Evolutionary conservation across 306 rosid species (phyloP).

Genomic region (Cucumis hystrix): DNA sequence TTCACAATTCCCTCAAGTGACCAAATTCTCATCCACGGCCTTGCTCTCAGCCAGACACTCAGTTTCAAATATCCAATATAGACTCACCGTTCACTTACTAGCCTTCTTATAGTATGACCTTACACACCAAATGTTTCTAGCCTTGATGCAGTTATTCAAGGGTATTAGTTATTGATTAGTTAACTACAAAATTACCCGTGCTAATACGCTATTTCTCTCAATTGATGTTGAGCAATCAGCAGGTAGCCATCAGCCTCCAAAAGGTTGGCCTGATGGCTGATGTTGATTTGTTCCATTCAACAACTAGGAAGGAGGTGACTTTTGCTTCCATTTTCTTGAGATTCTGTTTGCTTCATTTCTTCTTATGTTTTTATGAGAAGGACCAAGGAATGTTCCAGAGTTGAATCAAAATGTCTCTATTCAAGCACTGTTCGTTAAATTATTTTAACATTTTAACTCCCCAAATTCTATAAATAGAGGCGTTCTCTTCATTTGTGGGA

Average conservation of each 20-base stretch:
- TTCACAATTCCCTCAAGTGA: constrained; percentile 40
- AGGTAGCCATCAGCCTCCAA: constrained; percentile 66
- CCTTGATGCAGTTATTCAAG: constrained; percentile 11
- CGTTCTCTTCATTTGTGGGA: too few species aligned
- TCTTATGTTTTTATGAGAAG: too few species aligned
- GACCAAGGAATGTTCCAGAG: too few species aligned
- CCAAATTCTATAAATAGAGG: too few species aligned
- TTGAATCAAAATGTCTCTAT: too few species aligned
- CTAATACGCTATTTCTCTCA: too few species aligned
- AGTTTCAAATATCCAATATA: not conserved
- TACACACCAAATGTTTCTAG: too few species aligned
- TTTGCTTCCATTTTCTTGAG: constrained; percentile 17
- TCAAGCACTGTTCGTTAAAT: too few species aligned
- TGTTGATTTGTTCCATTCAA: constrained; percentile 63
- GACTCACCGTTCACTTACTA: not conserved
- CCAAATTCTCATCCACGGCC: constrained; percentile 84
- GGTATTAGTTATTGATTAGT: too few species aligned
- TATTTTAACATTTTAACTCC: too few species aligned
- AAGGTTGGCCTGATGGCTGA: constrained; percentile 72
- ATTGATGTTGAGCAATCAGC: not conserved
- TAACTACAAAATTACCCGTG: too few species aligned
- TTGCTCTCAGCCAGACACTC: constrained; percentile 26
- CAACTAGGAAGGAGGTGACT: constrained; percentile 64
- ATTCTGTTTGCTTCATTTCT: not conserved
- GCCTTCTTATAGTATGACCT: not conserved